Percentiles rank a stretch among this genome's conserved stretches.
Conservation (phyloP, 345 rosid genomes). For the Euphorbia pulcherrima region DNA sequence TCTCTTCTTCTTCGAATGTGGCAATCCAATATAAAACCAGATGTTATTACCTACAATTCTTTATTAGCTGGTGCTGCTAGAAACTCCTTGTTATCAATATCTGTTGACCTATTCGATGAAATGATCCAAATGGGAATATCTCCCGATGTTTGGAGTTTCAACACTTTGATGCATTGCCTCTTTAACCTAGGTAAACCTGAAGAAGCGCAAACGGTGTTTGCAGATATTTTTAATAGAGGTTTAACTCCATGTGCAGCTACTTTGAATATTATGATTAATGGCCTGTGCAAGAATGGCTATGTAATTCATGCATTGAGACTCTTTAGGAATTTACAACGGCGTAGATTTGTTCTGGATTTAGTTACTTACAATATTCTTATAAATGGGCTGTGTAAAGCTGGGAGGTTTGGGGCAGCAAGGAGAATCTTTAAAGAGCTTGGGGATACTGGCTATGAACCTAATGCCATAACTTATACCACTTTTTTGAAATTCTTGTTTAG, state of each 20-base stretch:
- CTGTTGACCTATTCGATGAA: conserved; percentile 74
- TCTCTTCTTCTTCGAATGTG: conserved; percentile 55
- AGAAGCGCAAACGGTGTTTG: conserved; percentile 54
- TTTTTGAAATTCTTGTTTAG: conserved; percentile 59
- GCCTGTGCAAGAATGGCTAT: conserved; percentile 68
- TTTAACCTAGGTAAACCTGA: conserved; percentile 61
- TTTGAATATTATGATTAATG: conserved; percentile 66
- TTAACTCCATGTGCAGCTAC: conserved; percentile 46
- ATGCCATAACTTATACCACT: conserved; percentile 70
- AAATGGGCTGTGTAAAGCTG: conserved; percentile 61
- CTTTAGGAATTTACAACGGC: conserved; percentile 46
- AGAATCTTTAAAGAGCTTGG: conserved; percentile 52
- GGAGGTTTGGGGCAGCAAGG: conserved; percentile 50
- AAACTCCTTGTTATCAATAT: conserved; percentile 31
- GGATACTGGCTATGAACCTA: conserved; percentile 49
- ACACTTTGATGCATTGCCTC: conserved; percentile 72
- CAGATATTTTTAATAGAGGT: conserved; percentile 35
- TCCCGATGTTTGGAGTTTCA: conserved; percentile 84
- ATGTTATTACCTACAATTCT: conserved; percentile 63
- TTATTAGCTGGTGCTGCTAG: conserved; percentile 63
- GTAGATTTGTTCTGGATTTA: conserved; percentile 54
- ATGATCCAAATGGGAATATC: conserved; percentile 52
- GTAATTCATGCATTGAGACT: conserved; percentile 46
- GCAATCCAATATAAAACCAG: conserved; percentile 58
- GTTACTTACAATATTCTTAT: conserved; percentile 71